A percentile compares a stretch with the other conserved stretches of the same genome.
phyloP scores from a whole-genome alignment of 495 filamentous ascomycete species.

The Podospora didyma region DNA sequence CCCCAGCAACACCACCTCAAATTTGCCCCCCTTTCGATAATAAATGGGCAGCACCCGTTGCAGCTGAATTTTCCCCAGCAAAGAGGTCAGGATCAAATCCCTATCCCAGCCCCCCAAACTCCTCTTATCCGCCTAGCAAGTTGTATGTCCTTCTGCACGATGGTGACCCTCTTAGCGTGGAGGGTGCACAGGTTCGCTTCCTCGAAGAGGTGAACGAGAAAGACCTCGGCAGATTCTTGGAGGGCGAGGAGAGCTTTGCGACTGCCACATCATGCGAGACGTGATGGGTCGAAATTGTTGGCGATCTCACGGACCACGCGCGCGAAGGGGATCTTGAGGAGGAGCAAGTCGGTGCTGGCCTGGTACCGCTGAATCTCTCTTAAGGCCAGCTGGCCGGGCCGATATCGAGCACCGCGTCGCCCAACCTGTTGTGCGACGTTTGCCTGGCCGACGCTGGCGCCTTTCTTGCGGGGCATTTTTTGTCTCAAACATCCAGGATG shows the following conservation, averaged over 20 bases:
- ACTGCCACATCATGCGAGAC: constrained; percentile 80
- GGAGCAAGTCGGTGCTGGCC: constrained; percentile 71
- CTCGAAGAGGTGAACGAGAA: constrained; percentile 90
- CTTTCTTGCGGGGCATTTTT: no score
- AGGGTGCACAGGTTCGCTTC: constrained; percentile 94
- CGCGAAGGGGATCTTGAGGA: constrained; percentile 80
- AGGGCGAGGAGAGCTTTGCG: constrained; percentile 83
- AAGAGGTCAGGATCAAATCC: no score
- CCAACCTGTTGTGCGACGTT: constrained; percentile 65
- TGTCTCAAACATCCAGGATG: no score
- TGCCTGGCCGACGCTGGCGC: constrained; percentile 15
- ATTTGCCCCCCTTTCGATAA: no score
- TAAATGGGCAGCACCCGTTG: no score
- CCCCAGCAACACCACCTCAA: no score
- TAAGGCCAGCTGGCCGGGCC: constrained; percentile 77
- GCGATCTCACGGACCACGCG: constrained; percentile 88
- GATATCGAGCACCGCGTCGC: constrained; percentile 70
- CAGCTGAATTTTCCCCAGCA: no score
- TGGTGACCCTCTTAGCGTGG: constrained; percentile 92
- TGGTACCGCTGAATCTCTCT: constrained; percentile 86
- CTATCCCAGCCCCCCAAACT: constrained; percentile 52
- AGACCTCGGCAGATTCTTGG: constrained; percentile 90
- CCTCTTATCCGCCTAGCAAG: constrained; percentile 77
- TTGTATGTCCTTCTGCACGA: constrained; percentile 96
- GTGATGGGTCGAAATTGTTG: constrained; percentile 47